These are phyloP conservation scores for Chloris gayana DNA, from an alignment of 176 grass and related monocot genomes.

Conservation along the genomic window DNA sequence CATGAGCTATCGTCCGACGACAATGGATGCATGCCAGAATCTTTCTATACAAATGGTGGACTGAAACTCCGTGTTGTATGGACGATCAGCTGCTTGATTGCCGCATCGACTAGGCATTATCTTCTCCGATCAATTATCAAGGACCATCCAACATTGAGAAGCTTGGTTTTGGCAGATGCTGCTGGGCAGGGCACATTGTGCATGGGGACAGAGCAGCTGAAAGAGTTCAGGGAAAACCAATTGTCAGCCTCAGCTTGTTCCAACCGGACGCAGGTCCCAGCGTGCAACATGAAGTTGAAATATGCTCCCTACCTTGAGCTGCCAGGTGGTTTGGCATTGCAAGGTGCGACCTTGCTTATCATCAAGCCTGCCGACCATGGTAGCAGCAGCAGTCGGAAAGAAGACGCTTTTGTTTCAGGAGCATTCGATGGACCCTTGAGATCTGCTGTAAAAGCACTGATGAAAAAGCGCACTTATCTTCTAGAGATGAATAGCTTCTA, in stretches of 20 bases:
- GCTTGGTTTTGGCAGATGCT: conserved; percentile 70
- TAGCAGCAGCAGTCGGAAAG: conserved; percentile 44
- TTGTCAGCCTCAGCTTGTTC: conserved; percentile 60
- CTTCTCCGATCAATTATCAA: conserved; percentile 77
- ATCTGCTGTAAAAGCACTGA: conserved; percentile 60
- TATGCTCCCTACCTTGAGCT: conserved; percentile 75
- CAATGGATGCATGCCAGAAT: conserved; percentile 83
- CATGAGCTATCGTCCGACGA: conserved; percentile 47
- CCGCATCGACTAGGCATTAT: conserved; percentile 83
- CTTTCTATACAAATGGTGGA: conserved; percentile 89
- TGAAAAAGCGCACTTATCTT: conserved; percentile 81
- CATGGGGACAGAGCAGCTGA: conserved; percentile 80
- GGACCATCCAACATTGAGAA: conserved; percentile 68
- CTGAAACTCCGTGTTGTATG: conserved; percentile 92
- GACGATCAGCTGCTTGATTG: conserved; percentile 90
- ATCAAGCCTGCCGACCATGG: conserved; percentile 61
- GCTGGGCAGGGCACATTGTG: conserved; percentile 66
- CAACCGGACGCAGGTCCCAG: conserved; percentile 81
- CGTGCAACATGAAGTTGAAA: conserved; percentile 83
- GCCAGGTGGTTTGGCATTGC: conserved; percentile 60
- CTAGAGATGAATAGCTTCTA: conserved; percentile 98
- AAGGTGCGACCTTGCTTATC: conserved; percentile 75
- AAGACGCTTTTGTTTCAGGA: conserved; percentile 59
- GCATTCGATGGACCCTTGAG: conserved; percentile 76
- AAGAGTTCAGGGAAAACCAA: conserved; percentile 72